Base-by-base conservation (phyloP, 2,329 filamentous ascomycete genomes). In the Penicillium sp. region DNA sequence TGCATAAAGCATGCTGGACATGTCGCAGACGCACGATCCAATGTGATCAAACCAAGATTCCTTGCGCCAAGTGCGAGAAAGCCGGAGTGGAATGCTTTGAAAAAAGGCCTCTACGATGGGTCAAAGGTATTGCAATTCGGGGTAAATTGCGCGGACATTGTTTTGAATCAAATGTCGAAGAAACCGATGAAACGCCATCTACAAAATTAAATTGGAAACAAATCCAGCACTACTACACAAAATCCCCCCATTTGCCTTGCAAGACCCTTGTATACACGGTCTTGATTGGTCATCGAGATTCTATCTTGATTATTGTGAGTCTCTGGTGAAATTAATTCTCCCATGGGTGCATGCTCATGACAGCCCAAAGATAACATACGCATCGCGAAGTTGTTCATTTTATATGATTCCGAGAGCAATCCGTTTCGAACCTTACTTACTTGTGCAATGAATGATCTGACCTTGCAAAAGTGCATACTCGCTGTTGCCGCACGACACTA, bases 221-320 rank as follows among this genome's bases (percentile, higher is more conserved):
- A 17, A 9, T 28, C n/a, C n/a, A n/a, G n/a, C n/a, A n/a, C n/a
- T n/a, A n/a, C n/a, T n/a, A n/a, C n/a, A n/a, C n/a, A n/a, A n/a
- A n/a, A n/a, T n/a, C n/a, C n/a, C 9, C 60, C 60, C 9, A 19
- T 59, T 16, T 11, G 38, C 37, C 7, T 22, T 69, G 5, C 55
- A 56, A 17, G 65, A 66, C 40, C 58, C 60, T 19, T 53, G 42
- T 2, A 16, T 43, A 28, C 17, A 50, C 1, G 19, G 19, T 19
- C 19, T 55, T 3, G 36, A 55, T 38, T 12, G 19, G 19, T 43
- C 51, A 4, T 50, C 69, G 4, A 66, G 58, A 35, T 72, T 69
- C 31, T 73, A 73, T 45, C 45, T 73, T 17, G 65, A 73, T 47
- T 73, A 73, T 50, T 73, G 70, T 72, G 55, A 53, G 65, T 55